phyloP scores from a whole-genome alignment of 345 rosid genomes.

The Lepidium africanum region DNA sequence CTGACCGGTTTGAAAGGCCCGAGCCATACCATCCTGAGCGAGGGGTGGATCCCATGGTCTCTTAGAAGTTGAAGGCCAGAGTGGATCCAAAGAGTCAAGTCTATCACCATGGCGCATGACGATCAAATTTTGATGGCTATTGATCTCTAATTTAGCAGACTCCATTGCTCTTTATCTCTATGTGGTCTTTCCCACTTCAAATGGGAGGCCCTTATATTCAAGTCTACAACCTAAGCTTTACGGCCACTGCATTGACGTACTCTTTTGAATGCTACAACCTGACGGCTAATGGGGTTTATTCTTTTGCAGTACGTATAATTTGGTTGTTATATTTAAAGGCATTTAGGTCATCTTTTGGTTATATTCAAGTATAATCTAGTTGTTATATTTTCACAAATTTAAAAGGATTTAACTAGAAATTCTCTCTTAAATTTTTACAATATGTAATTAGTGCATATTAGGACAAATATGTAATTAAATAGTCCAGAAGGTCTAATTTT shows the following conservation, averaged over 20 bases:
- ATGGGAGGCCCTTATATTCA: not conserved
- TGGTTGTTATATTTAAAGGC: not conserved
- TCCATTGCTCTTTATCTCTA: slow-evolving; percentile 17
- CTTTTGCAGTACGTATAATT: not conserved
- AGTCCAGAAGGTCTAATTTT: not conserved
- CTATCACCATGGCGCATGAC: slow-evolving; percentile 95
- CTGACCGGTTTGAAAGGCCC: slow-evolving; percentile 52
- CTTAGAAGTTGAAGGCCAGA: slow-evolving; percentile 46
- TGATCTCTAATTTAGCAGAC: not conserved
- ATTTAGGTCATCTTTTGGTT: not conserved
- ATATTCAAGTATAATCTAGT: no score
- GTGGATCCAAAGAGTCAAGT: slow-evolving; percentile 41
- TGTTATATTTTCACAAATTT: no score
- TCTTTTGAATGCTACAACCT: not conserved
- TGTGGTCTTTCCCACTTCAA: not conserved
- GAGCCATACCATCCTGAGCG: slow-evolving; percentile 30
- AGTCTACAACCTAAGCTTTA: not conserved
- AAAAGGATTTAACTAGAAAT: not conserved
- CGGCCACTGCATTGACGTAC: not conserved
- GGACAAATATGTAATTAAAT: not conserved
- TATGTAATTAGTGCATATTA: not conserved
- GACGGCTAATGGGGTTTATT: not conserved
- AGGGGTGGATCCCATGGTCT: slow-evolving; percentile 85
- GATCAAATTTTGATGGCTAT: slow-evolving; percentile 48
- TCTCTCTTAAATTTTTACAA: not conserved